Percentiles rank a stretch among this genome's conserved stretches.
phyloP scores from a whole-genome alignment of 2,329 filamentous ascomycete species.

The Alternaria longipes region DNA sequence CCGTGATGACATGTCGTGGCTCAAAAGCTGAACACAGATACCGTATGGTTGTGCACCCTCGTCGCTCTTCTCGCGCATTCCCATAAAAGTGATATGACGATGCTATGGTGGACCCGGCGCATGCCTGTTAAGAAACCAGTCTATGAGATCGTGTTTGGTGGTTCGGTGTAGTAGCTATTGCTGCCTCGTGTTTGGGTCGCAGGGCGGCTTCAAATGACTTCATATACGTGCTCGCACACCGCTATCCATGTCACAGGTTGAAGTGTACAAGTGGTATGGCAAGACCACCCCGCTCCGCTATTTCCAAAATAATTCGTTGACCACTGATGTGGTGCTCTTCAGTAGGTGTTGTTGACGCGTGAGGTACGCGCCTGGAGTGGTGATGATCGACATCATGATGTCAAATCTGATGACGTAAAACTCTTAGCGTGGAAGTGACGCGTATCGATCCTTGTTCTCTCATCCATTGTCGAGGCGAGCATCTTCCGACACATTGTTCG shows the following conservation, averaged over 20 bases:
- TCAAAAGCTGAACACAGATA: neutral
- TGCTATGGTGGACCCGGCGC: neutral
- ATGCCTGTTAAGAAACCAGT: no score
- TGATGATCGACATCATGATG: neutral
- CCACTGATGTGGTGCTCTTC: neutral
- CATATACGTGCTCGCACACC: neutral
- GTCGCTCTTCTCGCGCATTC: neutral
- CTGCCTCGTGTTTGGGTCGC: neutral
- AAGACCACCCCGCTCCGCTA: no score
- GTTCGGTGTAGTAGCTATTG: neutral
- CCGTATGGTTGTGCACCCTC: neutral
- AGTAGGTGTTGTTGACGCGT: neutral
- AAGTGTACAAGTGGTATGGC: neutral
- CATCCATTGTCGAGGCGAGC: no score
- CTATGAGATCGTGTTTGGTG: neutral
- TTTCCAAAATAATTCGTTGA: neutral
- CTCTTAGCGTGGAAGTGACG: neutral
- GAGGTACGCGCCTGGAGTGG: no score
- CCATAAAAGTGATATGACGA: neutral
- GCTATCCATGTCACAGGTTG: neutral
- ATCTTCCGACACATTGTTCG: neutral
- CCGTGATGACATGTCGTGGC: rapidly evolving
- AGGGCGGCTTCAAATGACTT: neutral
- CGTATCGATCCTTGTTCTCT: neutral
- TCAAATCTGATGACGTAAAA: neutral